A percentile compares a stretch with the other conserved stretches of the same genome.
phyloP scores from a whole-genome alignment of 2,329 filamentous ascomycete species.

The Cordyceps sp. region DNA sequence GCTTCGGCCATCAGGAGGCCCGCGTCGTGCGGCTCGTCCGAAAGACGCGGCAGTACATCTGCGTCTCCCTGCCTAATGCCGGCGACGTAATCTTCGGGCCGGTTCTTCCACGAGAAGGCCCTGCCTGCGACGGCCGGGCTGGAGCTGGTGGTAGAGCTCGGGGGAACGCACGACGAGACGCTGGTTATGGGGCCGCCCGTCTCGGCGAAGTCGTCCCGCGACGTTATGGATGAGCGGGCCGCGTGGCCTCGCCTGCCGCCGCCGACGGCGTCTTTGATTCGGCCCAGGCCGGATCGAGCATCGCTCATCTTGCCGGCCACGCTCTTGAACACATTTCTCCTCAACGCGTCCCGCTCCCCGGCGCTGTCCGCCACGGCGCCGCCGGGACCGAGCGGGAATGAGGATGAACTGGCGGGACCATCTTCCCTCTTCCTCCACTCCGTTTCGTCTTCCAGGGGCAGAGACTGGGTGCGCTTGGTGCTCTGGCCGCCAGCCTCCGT shows the following conservation, averaged over 20 bases:
- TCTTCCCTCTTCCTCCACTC: conserved; percentile 29
- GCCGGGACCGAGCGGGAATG: conserved; percentile 25
- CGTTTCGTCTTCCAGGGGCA: conserved; percentile 34
- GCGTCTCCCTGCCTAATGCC: conserved; percentile 20
- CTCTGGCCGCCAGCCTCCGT: conserved; percentile 26
- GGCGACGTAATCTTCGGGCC: conserved; percentile 40
- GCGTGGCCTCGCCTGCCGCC: conserved; percentile 34
- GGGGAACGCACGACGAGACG: conserved; percentile 4
- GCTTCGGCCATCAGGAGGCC: no score
- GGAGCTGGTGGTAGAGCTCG: conserved; percentile 11
- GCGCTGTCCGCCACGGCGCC: conserved; percentile 29
- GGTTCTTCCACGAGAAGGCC: conserved; percentile 47
- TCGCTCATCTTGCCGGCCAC: conserved; percentile 67
- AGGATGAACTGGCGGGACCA: conserved; percentile 20
- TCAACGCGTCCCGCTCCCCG: conserved; percentile 38
- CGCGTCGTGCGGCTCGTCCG: conserved; percentile 9
- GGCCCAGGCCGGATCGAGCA: conserved; percentile 64
- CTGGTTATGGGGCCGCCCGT: conserved; percentile 2
- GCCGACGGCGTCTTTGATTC: conserved; percentile 75
- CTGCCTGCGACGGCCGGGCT: conserved; percentile 26
- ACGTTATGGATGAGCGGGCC: conserved; percentile 29
- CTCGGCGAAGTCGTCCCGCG: conserved; percentile 35
- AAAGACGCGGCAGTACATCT: conserved; percentile 10
- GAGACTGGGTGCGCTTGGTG: conserved; percentile 31
- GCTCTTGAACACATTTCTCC: conserved; percentile 58